Percentiles rank a stretch among this genome's conserved stretches.
These are phyloP conservation scores for Metschnikowia shivogae DNA, from an alignment of 805 yeast genomes.

Conservation along the genomic window DNA sequence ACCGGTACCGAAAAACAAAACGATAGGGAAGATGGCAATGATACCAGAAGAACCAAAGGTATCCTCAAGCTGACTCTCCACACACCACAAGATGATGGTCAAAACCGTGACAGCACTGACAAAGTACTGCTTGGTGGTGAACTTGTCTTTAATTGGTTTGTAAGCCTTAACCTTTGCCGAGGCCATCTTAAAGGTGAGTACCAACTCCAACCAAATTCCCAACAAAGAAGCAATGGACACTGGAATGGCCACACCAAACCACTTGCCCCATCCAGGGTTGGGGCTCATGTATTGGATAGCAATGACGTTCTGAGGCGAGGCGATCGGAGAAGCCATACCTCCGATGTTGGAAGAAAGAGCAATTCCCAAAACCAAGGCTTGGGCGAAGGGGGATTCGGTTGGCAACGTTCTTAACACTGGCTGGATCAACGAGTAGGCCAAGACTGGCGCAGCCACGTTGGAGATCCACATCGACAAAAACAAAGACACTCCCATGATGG, in stretches of 20 bases:
- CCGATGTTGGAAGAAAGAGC: slow-evolving; percentile 92
- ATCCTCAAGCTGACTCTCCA: slow-evolving; percentile 68
- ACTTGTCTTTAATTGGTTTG: slow-evolving; percentile 58
- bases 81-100: slow-evolving; percentile 88
- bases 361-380: slow-evolving; percentile 83
- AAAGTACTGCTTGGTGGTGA: slow-evolving; percentile 71
- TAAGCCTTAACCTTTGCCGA: slow-evolving; percentile 55
- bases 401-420: slow-evolving; percentile 84
- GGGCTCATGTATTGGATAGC: slow-evolving; percentile 82
- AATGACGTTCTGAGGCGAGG: slow-evolving; percentile 93
- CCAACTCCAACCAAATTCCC: slow-evolving; percentile 67
- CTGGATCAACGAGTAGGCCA: slow-evolving; percentile 86
- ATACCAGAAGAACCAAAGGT: slow-evolving; percentile 96
- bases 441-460: slow-evolving; percentile 95
- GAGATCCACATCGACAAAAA: slow-evolving; percentile 93
- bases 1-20: slow-evolving; percentile 92
- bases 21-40: slow-evolving; percentile 82
- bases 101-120: slow-evolving; percentile 60
- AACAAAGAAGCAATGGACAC: slow-evolving; percentile 61
- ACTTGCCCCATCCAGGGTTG: slow-evolving; percentile 81
- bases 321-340: slow-evolving; percentile 96
- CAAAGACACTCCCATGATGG: slow-evolving; percentile 82
- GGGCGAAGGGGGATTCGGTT: slow-evolving; percentile 69
- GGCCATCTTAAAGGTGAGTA: slow-evolving; percentile 58
- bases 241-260: slow-evolving; percentile 89